phyloP scores from a whole-genome alignment of 2,329 filamentous ascomycete species.

The Shiraia bambusicola region DNA sequence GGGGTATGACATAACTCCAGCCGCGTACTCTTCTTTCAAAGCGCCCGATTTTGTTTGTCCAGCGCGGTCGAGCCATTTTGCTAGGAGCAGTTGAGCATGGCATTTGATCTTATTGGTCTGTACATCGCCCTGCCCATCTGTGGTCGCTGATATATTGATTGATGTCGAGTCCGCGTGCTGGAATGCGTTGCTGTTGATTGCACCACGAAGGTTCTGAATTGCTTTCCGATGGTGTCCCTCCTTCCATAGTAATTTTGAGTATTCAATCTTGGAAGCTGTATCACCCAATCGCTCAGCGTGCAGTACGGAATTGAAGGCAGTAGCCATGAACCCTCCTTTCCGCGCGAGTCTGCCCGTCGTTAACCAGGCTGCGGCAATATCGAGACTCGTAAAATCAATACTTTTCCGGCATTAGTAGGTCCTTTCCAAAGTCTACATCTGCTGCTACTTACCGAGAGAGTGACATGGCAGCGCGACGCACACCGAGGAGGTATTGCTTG shows the following conservation, averaged over 20 bases:
- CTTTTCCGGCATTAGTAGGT: conserved; percentile 29
- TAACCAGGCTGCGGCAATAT: conserved; percentile 84
- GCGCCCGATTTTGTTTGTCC: conserved; percentile 85
- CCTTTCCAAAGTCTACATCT: neutral
- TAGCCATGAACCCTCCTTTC: conserved; percentile 78
- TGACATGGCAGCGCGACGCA: conserved; percentile 86
- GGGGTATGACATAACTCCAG: conserved; percentile 67
- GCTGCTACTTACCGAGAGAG: conserved; percentile 60
- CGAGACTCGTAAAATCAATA: conserved; percentile 64
- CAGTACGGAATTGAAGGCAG: conserved; percentile 91
- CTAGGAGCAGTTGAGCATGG: conserved; percentile 81
- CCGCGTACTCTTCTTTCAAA: conserved; percentile 71
- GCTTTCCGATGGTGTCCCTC: conserved; percentile 93
- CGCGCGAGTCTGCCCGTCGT: conserved; percentile 81
- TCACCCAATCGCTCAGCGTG: conserved; percentile 84
- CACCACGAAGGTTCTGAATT: conserved; percentile 84
- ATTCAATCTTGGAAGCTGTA: conserved; percentile 87
- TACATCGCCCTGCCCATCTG: conserved; percentile 41
- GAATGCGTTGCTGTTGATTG: conserved; percentile 80
- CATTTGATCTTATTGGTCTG: conserved; percentile 64
- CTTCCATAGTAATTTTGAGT: conserved; percentile 89
- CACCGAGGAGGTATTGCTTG: conserved; percentile 88
- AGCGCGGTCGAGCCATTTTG: conserved; percentile 95
- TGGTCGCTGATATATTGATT: conserved; percentile 41
- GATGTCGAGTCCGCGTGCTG: conserved; percentile 49